Evolutionary conservation across 176 grass and related monocot genomes (phyloP).

Genomic region (Carex littledalei): DNA sequence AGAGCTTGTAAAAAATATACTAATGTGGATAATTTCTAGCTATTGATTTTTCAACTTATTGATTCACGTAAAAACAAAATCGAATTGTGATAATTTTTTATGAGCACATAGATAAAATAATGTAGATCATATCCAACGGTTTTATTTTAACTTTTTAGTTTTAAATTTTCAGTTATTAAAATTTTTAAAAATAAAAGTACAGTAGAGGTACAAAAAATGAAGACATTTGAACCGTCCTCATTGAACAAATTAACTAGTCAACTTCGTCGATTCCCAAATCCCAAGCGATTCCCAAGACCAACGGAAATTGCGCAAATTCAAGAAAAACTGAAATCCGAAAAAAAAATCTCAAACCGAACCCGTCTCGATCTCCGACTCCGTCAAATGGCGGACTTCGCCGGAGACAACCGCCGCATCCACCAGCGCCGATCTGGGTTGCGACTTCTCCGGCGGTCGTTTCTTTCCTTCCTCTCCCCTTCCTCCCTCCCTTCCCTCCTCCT

Average conservation of each 20-base stretch:
- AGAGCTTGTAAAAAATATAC: too few species aligned
- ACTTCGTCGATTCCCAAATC: not conserved
- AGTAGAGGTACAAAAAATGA: too few species aligned
- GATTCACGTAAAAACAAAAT: too few species aligned
- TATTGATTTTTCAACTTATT: too few species aligned
- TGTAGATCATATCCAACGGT: too few species aligned
- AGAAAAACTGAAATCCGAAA: not conserved
- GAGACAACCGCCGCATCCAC: conserved; percentile 15
- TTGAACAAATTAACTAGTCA: not conserved
- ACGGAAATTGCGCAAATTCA: not conserved
- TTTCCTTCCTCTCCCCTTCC: conserved; percentile 40
- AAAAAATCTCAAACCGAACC: not conserved
- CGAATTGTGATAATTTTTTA: too few species aligned
- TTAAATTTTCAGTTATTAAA: too few species aligned
- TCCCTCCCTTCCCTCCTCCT: conserved; percentile 63
- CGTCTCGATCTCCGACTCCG: not conserved
- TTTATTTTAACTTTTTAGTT: too few species aligned
- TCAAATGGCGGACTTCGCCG: conserved; percentile 49
- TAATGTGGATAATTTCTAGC: too few species aligned
- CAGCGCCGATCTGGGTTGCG: conserved; percentile 29
- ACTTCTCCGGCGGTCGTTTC: conserved; percentile 38
- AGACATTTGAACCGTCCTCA: too few species aligned
- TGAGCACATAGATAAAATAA: too few species aligned
- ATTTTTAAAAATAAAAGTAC: too few species aligned
- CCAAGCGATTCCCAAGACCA: not conserved